Evolutionary conservation across 2,329 filamentous ascomycete species (phyloP).

Genomic region (Venturia aucupariae): DNA sequence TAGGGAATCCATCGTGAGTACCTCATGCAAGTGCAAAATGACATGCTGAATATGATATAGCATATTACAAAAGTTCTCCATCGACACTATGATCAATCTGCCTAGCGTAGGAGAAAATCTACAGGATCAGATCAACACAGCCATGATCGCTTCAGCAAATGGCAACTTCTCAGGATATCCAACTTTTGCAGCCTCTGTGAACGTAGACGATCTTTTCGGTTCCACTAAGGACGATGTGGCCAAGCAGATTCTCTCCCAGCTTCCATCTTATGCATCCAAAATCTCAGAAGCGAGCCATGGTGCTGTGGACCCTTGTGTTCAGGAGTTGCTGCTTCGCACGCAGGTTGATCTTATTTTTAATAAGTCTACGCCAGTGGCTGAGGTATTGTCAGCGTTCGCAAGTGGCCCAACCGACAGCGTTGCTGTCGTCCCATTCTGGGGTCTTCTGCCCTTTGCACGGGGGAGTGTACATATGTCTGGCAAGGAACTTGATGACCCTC

Average conservation of each 20-base stretch:
- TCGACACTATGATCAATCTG: slow-evolving; percentile 4
- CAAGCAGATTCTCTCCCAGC: too few species aligned
- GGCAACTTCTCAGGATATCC: background rate
- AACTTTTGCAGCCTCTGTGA: background rate
- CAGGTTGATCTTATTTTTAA: background rate
- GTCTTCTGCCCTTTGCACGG: slow-evolving; percentile 24
- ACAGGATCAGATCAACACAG: background rate
- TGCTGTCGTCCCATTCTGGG: background rate
- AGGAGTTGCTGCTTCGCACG: background rate
- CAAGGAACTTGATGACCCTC: background rate
- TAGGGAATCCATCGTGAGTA: background rate
- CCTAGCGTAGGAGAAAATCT: slow-evolving; percentile 14
- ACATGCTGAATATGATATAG: too few species aligned
- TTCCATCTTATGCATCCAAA: background rate
- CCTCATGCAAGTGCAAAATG: background rate
- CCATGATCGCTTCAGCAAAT: background rate
- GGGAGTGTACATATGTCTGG: slow-evolving; percentile 24
- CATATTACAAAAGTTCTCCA: background rate
- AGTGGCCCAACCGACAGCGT: background rate
- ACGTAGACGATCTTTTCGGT: too few species aligned
- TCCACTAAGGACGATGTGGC: too few species aligned
- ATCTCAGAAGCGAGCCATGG: too few species aligned
- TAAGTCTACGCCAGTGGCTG: background rate
- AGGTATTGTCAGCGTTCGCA: background rate
- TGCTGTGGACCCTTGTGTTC: background rate